Evolutionary conservation across 2,329 filamentous ascomycete genomes (phyloP), one percentile per base, ranked within the genome.

Genomic region (Diaporthe eres): DNA sequence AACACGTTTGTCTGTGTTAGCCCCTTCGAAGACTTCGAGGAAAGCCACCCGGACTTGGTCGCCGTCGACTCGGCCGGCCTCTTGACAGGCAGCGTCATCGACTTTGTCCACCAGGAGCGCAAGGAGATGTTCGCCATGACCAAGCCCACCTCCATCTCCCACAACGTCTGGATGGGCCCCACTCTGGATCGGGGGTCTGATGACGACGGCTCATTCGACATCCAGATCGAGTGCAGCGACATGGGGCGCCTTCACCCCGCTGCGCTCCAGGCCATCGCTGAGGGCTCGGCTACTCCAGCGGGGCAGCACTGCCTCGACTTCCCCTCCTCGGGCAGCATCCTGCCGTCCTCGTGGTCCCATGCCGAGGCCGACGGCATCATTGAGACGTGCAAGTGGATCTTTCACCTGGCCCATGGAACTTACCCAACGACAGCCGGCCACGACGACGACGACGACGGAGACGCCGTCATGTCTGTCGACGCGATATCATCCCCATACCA

Each of bases 111-210:
- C 79, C 95, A 95, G 86, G 97, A 99, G 84, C 90, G 96, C 75
- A 85, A 91, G 68, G 97, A 99, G 85, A 98, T 99, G 96, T 95
- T 94, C 83, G 90, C 90, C 76, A 98, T 98, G 96, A 96, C 96
- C 15, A 92, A 92, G 80, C 93, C 96, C 4, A 95, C 95, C 0
- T 94, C 98, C 83, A 98, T 98, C 77, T 92, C 94, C 72, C 89
- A 91, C 78, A 98, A 98, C 81, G 95, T 98, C 37, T 98, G 93
- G 90, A 88, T 98, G 76, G 97, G 97, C 0, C 94, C 95, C 2
- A 97, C 95, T 0, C 95, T 95, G 0, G 94, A 97, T 78, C 88
- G 90, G 2, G 86, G 88, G 1, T 87, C 88, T 80, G 85, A 87
- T 2, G 89, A 92, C 47, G 90, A 92, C 74, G 84, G 86, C n/a